Evolutionary conservation across 805 yeast genomes (phyloP), one percentile per base, ranked within the genome.

Genomic region (Grigorovia humatica): DNA sequence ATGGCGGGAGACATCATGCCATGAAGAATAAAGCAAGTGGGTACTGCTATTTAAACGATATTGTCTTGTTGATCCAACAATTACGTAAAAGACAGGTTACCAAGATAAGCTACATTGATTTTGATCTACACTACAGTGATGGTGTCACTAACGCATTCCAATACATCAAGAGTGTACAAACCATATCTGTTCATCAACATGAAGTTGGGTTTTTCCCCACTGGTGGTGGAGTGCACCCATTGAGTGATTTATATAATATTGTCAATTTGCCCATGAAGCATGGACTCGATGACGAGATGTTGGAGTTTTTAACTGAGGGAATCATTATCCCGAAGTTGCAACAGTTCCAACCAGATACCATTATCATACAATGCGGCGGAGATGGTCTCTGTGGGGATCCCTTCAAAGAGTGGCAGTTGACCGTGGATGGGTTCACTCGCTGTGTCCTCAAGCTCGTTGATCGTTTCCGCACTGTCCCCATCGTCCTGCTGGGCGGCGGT

Each of bases 61-160:
- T 83, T 8, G 82, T 79, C 0, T 59, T 85, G 13, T 76, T 78
- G 0, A 80, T 85, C 4, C 70, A 74, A 46, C 65, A 70, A 42
- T 68, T 85, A 13, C 63, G 90, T 38, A 69, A 71, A 23, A 60
- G 58, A 20, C 64, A 66, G 1, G 80, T 68, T 59, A 2, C 12
- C 17, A 38, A 64, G 40, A 70, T 85, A 1, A 68, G 81, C 59
- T 85, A 85, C 58, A 63, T 85, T 3, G 95, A 85, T 63, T 65
- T 85, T 7, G 95, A 85, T 64, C 63, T 85, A 8, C 95, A 85
- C 62, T 90, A 85, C 64, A 90, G 91, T 0, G 90, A 85, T 63
- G 95, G 89, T 0, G 91, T 85, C 6, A 83, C 82, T 48, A 68
- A 70, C 2, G 88, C 88, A 0, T 85, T 83, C 65, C 67, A 72